These are phyloP conservation scores for Eutypa lata DNA, from an alignment of 2,329 filamentous ascomycete genomes.

Conservation along the genomic window DNA sequence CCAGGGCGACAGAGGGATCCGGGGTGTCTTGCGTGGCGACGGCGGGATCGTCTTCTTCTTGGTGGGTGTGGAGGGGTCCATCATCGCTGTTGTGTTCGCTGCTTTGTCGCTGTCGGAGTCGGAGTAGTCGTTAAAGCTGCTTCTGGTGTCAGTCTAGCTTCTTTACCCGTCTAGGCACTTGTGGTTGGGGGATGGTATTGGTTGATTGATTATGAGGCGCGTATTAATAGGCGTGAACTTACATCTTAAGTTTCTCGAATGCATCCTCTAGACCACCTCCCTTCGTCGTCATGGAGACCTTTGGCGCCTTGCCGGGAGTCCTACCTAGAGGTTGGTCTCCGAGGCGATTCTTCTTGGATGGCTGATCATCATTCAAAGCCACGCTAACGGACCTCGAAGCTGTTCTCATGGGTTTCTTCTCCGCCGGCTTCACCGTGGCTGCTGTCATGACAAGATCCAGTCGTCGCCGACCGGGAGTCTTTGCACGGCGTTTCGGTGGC, in stretches of 20 bases:
- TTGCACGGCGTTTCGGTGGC: slow-evolving; percentile 13
- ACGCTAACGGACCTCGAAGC: slow-evolving; percentile 1
- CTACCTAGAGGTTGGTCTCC: slow-evolving; percentile 1
- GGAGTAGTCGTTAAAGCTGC: slow-evolving; percentile 25
- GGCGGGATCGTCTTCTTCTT: slow-evolving; percentile 18
- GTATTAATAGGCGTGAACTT: slow-evolving; percentile 11
- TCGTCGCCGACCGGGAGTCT: slow-evolving; percentile 14
- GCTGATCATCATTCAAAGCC: slow-evolving; percentile 2
- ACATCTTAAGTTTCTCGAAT: slow-evolving; percentile 31
- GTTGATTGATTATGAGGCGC: too few species aligned
- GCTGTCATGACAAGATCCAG: slow-evolving; percentile 16
- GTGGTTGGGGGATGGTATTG: too few species aligned
- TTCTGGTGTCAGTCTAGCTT: slow-evolving; percentile 4
- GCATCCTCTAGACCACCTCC: slow-evolving; percentile 23
- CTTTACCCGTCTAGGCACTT: not conserved
- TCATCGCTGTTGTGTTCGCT: slow-evolving; percentile 6
- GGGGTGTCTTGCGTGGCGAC: slow-evolving; percentile 21
- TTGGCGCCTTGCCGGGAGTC: not conserved
- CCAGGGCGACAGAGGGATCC: slow-evolving; percentile 28
- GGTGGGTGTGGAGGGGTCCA: slow-evolving; percentile 21
- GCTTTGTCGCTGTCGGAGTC: slow-evolving; percentile 13
- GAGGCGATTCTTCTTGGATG: slow-evolving; percentile 6
- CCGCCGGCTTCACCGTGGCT: slow-evolving; percentile 12
- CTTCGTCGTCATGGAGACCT: slow-evolving; percentile 10
- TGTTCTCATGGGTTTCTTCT: slow-evolving; percentile 7